A percentile compares a stretch with the other conserved stretches of the same genome.
Evolutionary conservation across 225 moss, liverwort and hornwort genomes (phyloP).

Genomic region (Climacium dendroides): DNA sequence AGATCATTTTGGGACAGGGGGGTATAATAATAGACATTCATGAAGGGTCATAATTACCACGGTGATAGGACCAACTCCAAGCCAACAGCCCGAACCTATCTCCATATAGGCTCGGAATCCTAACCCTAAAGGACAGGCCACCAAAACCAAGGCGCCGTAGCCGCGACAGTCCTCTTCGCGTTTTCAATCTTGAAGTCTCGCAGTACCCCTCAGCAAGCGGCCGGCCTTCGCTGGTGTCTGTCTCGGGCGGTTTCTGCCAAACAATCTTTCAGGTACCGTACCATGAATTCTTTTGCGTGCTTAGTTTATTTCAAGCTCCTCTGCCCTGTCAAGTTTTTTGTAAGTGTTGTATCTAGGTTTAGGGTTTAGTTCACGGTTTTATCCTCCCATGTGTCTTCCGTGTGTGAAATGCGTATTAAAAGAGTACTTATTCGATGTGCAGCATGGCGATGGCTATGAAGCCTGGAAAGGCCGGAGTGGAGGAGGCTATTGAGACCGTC

Average conservation of each 20-base stretch:
- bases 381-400: neutral
- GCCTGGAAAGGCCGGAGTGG: slow-evolving; percentile 71
- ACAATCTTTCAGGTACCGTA: neutral
- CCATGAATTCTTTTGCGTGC: neutral
- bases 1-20: too few relatives aligned
- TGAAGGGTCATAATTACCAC: neutral
- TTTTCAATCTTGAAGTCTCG: neutral
- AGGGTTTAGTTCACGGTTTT: neutral
- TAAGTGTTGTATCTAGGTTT: neutral
- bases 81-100: neutral
- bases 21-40: neutral
- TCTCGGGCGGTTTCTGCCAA: slow-evolving; percentile 24
- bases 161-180: fast-evolving
- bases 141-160: neutral
- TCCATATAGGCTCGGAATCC: neutral
- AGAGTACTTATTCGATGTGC: neutral
- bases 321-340: neutral
- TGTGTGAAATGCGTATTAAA: neutral
- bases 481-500: slow-evolving; percentile 61
- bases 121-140: neutral
- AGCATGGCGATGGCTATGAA: slow-evolving; percentile 55
- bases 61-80: neutral
- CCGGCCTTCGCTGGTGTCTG: slow-evolving; percentile 29
- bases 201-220: slow-evolving; percentile 34
- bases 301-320: neutral